Base-by-base conservation (phyloP, 2,329 filamentous ascomycete genomes). In the Aspergillus sp. region DNA sequence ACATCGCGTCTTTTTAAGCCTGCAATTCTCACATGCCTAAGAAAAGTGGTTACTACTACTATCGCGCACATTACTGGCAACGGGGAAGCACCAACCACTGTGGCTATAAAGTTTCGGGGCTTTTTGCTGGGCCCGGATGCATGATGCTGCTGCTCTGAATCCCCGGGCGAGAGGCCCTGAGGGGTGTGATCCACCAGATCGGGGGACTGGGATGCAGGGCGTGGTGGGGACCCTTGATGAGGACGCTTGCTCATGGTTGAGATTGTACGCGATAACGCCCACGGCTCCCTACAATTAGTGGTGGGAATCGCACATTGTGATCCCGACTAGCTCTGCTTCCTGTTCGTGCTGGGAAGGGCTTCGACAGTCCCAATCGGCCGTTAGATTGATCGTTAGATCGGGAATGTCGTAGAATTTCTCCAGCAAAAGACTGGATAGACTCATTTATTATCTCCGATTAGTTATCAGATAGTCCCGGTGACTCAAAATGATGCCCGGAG, bases 1-100 rank as follows among this genome's bases (percentile, higher is more conserved):
- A 68, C 83, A 85, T 72, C 81, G 71, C 17, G 82, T 83, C 71
- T 84, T 84, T 66, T 83, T 82, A 52, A 80, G 71, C 25, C 83
- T 76, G 66, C 83, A 85, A 15, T 77, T 78, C 65, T 85, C 82
- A 65, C 83, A 85, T 2, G 83, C 83, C 81, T 80, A 62, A 30
- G 38, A 47, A 17, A 25, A 52, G 10, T 23, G 39, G 19, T 19
- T 44, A 36, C 4, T 41, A 8, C 47, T 11, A 44, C 32, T 32
- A 51, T 15, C 8, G n/a, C 23, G 10, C 13, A 49, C 10, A 11
- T 11, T 49, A 49, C 49, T 32, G 44, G 7, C 8, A 21, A 25
- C 21, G 17, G 13, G 10, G 10, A 47, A 4, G 3, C 23, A 68
- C 72, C 48, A 65, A 76, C 73, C 62, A 77, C 75, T 3, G 74